These are phyloP conservation scores for Trichosporon inkin DNA, from an alignment of 1,284 basidiomycete species.

Conservation along the genomic window DNA sequence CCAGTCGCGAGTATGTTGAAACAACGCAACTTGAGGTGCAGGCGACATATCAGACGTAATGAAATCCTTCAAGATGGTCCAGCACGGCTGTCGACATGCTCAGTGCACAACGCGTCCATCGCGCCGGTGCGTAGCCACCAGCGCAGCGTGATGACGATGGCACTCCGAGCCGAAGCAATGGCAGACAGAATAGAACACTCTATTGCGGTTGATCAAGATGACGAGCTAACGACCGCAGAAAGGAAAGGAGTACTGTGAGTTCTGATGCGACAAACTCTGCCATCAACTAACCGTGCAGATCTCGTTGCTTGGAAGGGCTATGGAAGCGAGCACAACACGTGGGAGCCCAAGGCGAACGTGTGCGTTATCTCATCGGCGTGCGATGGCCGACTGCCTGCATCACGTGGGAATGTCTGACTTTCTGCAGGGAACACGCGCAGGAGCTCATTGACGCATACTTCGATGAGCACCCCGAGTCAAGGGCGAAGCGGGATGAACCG, in stretches of 20 bases:
- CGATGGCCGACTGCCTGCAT: no score
- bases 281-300: conserved; percentile 23
- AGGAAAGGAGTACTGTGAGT: conserved; percentile 25
- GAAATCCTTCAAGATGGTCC: no score
- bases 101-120: no score
- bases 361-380: conserved; percentile 26
- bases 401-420: background rate
- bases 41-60: no score
- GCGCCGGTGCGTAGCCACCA: background rate
- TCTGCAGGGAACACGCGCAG: conserved; percentile 35
- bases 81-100: no score
- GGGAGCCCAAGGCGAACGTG: conserved; percentile 48
- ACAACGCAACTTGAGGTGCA: no score
- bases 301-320: conserved; percentile 51
- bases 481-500: conserved; percentile 3
- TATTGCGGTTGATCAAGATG: no score
- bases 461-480: conserved; percentile 23
- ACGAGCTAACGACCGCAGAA: conserved; percentile 13
- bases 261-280: background rate
- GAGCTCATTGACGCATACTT: conserved; percentile 41
- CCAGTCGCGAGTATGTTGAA: no score
- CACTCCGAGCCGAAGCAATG: no score
- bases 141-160: no score
- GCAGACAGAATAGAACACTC: no score
- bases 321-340: conserved; percentile 48